Percentiles rank a stretch among this genome's conserved stretches.
Evolutionary conservation across 139 green algal genomes (phyloP).

Genomic region (Micractinium conductrix): DNA sequence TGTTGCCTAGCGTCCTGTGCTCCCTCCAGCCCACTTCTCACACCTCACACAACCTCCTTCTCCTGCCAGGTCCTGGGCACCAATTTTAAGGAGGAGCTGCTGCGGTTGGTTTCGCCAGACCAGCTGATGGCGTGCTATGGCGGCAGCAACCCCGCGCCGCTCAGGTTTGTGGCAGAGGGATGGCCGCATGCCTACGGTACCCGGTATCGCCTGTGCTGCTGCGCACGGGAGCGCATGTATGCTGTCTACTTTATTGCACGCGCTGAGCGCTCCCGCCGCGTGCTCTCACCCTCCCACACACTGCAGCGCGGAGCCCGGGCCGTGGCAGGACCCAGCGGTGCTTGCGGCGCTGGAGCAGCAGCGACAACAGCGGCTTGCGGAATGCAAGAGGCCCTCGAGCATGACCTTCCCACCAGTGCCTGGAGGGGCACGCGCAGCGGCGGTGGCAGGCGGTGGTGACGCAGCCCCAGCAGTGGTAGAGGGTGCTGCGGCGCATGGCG

Average conservation of each 20-base stretch:
- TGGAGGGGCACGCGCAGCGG: neutral
- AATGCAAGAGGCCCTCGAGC: neutral
- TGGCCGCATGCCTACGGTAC: neutral
- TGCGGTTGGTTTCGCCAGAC: conserved; percentile 76
- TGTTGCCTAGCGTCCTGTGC: too few relatives aligned
- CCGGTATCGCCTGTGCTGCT: too few relatives aligned
- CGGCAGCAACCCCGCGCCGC: conserved; percentile 61
- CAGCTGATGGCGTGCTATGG: conserved; percentile 83
- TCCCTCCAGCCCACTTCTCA: too few relatives aligned
- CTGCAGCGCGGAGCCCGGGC: conserved; percentile 71
- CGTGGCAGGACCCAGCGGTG: conserved; percentile 78
- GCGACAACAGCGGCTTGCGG: neutral
- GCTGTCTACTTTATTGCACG: too few relatives aligned
- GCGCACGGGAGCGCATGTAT: too few relatives aligned
- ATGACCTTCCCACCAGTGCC: neutral
- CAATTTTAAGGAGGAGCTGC: conserved; percentile 73
- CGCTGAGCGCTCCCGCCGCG: too few relatives aligned
- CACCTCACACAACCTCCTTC: neutral
- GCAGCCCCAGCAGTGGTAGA: neutral
- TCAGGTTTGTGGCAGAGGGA: conserved; percentile 44
- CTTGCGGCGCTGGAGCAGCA: conserved; percentile 23
- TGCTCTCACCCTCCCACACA: too few relatives aligned
- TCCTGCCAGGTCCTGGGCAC: conserved; percentile 31
- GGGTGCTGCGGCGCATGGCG: neutral
- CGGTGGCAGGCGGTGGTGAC: neutral